Evolutionary conservation across 2,329 filamentous ascomycete species (phyloP), one percentile per base, ranked within the genome.

Genomic region (Cytospora chrysosperma): DNA sequence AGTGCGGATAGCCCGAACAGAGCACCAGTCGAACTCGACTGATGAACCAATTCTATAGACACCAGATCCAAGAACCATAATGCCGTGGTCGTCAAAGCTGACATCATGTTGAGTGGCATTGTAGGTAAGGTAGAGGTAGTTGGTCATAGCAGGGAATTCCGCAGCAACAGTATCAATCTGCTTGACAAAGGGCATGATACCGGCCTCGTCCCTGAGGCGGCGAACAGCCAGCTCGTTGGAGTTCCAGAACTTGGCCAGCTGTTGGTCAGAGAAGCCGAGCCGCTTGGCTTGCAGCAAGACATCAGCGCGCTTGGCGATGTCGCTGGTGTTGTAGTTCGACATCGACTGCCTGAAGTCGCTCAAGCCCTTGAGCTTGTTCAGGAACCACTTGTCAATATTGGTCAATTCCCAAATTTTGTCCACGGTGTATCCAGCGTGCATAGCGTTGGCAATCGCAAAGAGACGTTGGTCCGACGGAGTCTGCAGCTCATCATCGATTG

Each of bases 11-110:
- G 95, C 92, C 65, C 94, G 85, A 30, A 99, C 95, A 5, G 95
- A 97, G 76, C 95, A 98, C 95, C 95, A 99, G 77, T 99, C 95
- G 76, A 99, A 99, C 75, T 99, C 95, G 64, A 99, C 95, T 0
- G 94, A 97, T 0, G 93, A 97, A 69, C 95, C 95, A 68, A 99
- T 99, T 66, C 95, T 88, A 82, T 98, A 98, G 12, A 97, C 93
- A 76, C 94, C 94, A 34, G 93, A 97, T 17, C 94, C 94, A 32
- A 98, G 83, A 10, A 99, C 94, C 93, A 98, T 97, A 66, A 97
- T 86, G 72, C 95, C 95, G 67, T 94, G 88, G 73, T 99, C 95
- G 12, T 92, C 83, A 72, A 98, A 98, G 17, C 75, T 74, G 61
- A 98, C 81, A 71, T 99, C 95, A 69, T 91, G 88, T 76, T 94